Evolutionary conservation across 768 basidiomycete genomes (phyloP).

Genomic region (Stropharia rugosoannulata): DNA sequence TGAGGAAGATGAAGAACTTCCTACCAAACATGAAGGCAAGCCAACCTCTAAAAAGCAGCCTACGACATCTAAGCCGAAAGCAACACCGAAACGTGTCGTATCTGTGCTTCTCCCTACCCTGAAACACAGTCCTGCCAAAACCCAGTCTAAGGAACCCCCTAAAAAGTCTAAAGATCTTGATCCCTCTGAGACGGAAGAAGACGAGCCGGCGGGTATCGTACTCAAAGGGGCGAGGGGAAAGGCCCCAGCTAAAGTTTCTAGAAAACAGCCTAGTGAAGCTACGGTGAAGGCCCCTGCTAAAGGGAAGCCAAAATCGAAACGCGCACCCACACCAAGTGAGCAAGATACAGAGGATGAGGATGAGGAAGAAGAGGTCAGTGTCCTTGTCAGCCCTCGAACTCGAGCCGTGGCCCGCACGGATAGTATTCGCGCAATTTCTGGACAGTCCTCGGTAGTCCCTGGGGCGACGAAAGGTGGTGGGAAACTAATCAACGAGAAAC

Average conservation of each 20-base stretch:
- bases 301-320: conserved; percentile 2
- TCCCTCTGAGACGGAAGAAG: neutral
- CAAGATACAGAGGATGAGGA: conserved; percentile 1
- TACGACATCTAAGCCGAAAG: neutral
- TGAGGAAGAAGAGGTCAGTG: conserved; percentile 18
- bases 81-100: conserved; percentile 10
- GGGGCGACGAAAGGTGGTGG: conserved; percentile 7
- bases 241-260: neutral
- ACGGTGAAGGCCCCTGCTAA: neutral
- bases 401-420: conserved; percentile 18
- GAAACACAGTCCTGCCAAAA: conserved; percentile 7
- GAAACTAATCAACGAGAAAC: conserved; percentile 4
- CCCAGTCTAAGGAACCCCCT: neutral
- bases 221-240: neutral
- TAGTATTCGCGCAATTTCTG: conserved; percentile 27
- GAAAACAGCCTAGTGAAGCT: neutral
- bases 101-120: conserved; percentile 16
- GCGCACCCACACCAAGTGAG: neutral
- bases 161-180: neutral
- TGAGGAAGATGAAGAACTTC: conserved; percentile 1
- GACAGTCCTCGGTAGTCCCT: conserved; percentile 11
- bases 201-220: neutral
- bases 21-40: conserved; percentile 2
- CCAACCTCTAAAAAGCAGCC: neutral
- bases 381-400: conserved; percentile 13